Evolutionary conservation across 768 basidiomycete genomes (phyloP), one percentile per base, ranked within the genome.

Genomic region (Termitomyces sp.): DNA sequence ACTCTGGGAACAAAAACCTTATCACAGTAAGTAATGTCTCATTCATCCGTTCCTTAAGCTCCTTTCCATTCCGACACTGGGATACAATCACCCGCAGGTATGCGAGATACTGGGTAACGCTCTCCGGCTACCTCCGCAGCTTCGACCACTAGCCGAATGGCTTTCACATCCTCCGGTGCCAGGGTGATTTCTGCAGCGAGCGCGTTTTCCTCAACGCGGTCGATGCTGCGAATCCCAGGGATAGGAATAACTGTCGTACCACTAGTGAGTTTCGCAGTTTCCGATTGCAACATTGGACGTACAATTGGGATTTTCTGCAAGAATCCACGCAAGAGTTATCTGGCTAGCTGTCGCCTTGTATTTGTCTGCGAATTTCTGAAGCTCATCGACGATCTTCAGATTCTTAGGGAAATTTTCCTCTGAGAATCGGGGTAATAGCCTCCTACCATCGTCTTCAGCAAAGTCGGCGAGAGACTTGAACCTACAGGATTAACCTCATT

Each of bases 321-420:
- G 67, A 9, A 79, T 66, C 77, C 76, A 81, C 0, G 79, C 78
- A 30, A 82, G 70, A 0, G 72, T 68, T 19, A 79, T 68, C 58
- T 81, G 78, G 2, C 72, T 74, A 2, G 73, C 47, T 2, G 78
- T 76, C 11, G 71, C 75, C 30, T 63, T 55, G 61, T 76, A 65
- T 43, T 68, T 71, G 15, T 62, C 60, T 12, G 68, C 75, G 38
- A 78, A 68, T 49, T 57, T 51, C 53, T 68, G 62, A 12, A 80
- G 59, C 26, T 64, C 64, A 33, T 74, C 67, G 3, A 68, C 75
- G n/a, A 78, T 55, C 14, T 67, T 63, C 14, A 76, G 63, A 50
- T 75, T 73, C 33, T 72, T 72, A 1, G 75, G 75, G 65, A 78
- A 78, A 64, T 75, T 77, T 59, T 73, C 70, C 49, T 67, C 64